These are phyloP conservation scores for Colletotrichum sansevieriae DNA, from an alignment of 2,329 filamentous ascomycete genomes.

Conservation along the genomic window DNA sequence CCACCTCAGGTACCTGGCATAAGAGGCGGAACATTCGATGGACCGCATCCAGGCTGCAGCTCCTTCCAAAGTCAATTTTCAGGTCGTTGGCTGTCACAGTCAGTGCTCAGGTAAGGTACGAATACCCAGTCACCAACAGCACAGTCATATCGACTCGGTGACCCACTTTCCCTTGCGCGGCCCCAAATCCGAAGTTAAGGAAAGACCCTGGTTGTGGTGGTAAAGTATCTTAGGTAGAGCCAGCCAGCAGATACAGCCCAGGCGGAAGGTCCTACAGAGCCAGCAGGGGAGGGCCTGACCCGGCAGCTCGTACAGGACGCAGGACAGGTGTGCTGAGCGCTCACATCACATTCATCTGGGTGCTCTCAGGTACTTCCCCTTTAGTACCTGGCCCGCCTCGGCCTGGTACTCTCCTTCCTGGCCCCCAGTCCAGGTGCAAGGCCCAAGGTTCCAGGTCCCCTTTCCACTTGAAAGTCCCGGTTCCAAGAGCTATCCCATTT, in stretches of 20 bases:
- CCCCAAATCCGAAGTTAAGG: slow-evolving; percentile 18
- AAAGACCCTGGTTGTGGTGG: slow-evolving; percentile 13
- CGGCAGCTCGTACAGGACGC: slow-evolving; percentile 14
- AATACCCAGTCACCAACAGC: background rate
- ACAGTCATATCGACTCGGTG: slow-evolving; percentile 17
- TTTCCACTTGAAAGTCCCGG: slow-evolving; percentile 34
- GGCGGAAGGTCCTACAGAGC: too few relatives aligned
- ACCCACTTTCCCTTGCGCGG: slow-evolving; percentile 32
- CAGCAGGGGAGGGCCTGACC: slow-evolving; percentile 17
- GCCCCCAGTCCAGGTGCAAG: slow-evolving; percentile 2
- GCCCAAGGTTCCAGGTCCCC: slow-evolving; percentile 14
- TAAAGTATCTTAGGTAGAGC: too few relatives aligned
- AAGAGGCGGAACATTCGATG: slow-evolving; percentile 16
- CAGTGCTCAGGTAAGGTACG: slow-evolving; percentile 1
- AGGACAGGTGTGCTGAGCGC: background rate
- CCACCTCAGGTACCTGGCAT: background rate
- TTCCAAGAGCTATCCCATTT: slow-evolving; percentile 35
- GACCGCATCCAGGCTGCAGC: slow-evolving; percentile 23
- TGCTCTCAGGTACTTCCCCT: too few relatives aligned
- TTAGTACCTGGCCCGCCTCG: background rate
- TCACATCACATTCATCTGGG: background rate
- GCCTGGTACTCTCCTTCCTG: slow-evolving; percentile 14
- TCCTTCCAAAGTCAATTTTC: slow-evolving; percentile 9
- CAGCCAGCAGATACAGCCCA: too few relatives aligned
- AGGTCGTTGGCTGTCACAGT: background rate